Base-by-base conservation (phyloP, 2,329 filamentous ascomycete genomes). In the Penicillium frequentans region DNA sequence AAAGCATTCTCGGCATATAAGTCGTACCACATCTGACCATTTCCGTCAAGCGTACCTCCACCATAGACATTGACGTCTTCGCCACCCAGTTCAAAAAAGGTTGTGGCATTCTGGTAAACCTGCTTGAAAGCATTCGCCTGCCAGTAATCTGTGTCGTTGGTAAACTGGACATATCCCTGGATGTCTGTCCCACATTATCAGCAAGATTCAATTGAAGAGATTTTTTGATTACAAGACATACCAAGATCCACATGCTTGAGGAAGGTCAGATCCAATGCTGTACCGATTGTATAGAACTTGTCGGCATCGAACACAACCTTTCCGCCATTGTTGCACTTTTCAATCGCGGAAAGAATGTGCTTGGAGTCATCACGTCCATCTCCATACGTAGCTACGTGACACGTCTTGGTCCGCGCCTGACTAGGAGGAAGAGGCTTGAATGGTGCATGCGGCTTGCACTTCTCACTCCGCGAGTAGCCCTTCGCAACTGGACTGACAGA, bases 91-190 rank as follows among this genome's bases (percentile, higher is more conserved):
- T 86, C 81, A 79, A 86, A 89, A 77, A 89, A 89, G 1, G 84
- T 84, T 0, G 84, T 86, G 5, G 83, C 81, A 60, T 89, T 88
- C 64, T 90, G 88, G 73, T 84, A 90, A 6, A 75, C 77, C 26
- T 86, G 85, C 54, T 82, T 81, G 78, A 89, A 90, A 43, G 81
- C 79, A 65, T 89, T 81, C 9, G 78, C 79, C 60, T 86, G 80
- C 88, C 88, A 90, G 72, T 90, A 90, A 62, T 84, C 81, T 1
- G 86, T 86, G 67, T 90, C 85, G 50, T 86, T 82, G 54, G 82
- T 84, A 73, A 90, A 90, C 55, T 82, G 76, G 21, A 89, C 79
- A 23, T 80, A 81, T 23, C 84, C 86, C 65, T 82, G 80, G 58
- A 86, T 82, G 60, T 84, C 83, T 83, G 56, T 23, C 54, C 33